A percentile compares a stretch with the other conserved stretches of the same genome.
These are phyloP conservation scores for Cordyceps tenuipes DNA, from an alignment of 2,329 filamentous ascomycete species.

Conservation along the genomic window DNA sequence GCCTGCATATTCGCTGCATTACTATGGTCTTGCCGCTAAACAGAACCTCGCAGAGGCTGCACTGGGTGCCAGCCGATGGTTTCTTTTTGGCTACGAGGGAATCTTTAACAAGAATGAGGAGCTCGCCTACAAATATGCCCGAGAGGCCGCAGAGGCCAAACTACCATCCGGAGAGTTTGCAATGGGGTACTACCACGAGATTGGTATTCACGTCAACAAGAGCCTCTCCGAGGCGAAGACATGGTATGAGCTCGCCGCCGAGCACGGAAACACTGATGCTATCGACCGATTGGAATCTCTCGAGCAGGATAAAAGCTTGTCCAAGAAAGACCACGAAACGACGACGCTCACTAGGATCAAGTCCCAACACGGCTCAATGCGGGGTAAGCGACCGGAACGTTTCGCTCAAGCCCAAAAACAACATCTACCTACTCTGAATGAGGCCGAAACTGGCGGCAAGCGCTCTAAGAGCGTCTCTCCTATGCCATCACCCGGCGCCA, in stretches of 20 bases:
- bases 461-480: slow-evolving; percentile 27
- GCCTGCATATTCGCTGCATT: slow-evolving; percentile 84
- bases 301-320: slow-evolving; percentile 71
- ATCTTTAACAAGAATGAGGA: slow-evolving; percentile 94
- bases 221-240: slow-evolving; percentile 72
- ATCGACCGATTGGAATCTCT: slow-evolving; percentile 74
- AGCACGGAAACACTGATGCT: slow-evolving; percentile 88
- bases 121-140: slow-evolving; percentile 82
- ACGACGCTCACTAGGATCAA: slow-evolving; percentile 84
- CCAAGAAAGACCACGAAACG: slow-evolving; percentile 86
- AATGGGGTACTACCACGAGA: slow-evolving; percentile 94
- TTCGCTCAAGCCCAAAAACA: slow-evolving; percentile 41
- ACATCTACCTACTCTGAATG: slow-evolving; percentile 40
- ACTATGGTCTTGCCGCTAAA: slow-evolving; percentile 85
- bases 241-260: slow-evolving; percentile 87
- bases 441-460: slow-evolving; percentile 24
- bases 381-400: slow-evolving; percentile 51
- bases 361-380: slow-evolving; percentile 64
- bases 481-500: slow-evolving; percentile 33
- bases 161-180: slow-evolving; percentile 91
- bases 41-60: slow-evolving; percentile 92
- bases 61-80: slow-evolving; percentile 97
- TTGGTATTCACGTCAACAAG: slow-evolving; percentile 84
- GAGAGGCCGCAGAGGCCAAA: slow-evolving; percentile 73
- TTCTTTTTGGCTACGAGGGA: slow-evolving; percentile 87